phyloP scores from a whole-genome alignment of 371 early-diverging fungal species.

The Mortierella sp. region DNA sequence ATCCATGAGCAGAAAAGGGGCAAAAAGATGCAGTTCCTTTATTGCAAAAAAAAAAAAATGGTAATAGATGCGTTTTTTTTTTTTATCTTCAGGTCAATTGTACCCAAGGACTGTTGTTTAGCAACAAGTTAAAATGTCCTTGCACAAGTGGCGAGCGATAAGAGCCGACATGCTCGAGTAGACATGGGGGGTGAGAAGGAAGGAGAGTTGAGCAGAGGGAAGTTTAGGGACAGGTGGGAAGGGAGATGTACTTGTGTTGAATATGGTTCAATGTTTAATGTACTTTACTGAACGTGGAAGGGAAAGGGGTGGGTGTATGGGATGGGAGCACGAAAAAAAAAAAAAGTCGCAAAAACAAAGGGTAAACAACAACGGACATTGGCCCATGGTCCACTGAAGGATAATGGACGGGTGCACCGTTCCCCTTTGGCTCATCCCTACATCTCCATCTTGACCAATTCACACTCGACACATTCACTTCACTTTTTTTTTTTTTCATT shows the following conservation, averaged over 20 bases:
- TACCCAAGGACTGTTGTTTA: too few relatives aligned
- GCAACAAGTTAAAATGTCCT: too few relatives aligned
- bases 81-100: too few relatives aligned
- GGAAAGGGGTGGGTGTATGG: neutral
- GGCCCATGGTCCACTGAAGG: neutral
- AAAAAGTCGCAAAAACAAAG: neutral
- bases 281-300: neutral
- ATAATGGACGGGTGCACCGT: neutral
- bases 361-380: neutral
- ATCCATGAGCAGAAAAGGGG: neutral
- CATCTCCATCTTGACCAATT: neutral
- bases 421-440: conserved; percentile 5
- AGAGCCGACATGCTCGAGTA: too few relatives aligned
- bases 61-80: neutral
- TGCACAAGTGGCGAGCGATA: too few relatives aligned
- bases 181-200: neutral
- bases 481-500: neutral
- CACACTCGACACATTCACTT: neutral
- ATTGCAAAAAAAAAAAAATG: neutral
- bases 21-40: neutral
- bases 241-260: too few relatives aligned
- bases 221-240: neutral
- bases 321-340: conserved; percentile 13
- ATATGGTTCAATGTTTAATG: too few relatives aligned
- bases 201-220: neutral